Conservation (phyloP, 2,329 filamentous ascomycete species). For the Paecilomyces dactylethromorphus region DNA sequence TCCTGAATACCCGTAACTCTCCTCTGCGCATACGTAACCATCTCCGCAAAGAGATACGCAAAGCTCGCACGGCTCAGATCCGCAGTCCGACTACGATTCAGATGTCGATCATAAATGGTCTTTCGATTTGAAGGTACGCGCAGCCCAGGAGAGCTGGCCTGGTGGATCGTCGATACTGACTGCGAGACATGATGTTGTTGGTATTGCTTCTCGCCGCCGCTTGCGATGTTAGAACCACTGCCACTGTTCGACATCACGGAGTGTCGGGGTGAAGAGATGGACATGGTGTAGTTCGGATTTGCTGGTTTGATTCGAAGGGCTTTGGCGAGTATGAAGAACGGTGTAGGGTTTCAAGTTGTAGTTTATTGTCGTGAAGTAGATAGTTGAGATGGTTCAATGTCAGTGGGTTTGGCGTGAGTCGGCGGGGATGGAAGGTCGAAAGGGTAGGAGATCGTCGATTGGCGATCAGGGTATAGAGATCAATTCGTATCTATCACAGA, state of each 20-base stretch:
- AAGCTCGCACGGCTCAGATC: conserved; percentile 92
- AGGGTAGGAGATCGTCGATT: neutral
- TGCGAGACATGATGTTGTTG: conserved; percentile 16
- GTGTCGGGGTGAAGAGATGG: conserved; percentile 21
- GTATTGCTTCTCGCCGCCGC: conserved; percentile 13
- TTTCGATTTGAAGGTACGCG: conserved; percentile 90
- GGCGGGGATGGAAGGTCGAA: neutral
- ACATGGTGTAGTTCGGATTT: conserved; percentile 14
- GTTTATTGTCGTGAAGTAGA: neutral
- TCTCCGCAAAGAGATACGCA: conserved; percentile 91
- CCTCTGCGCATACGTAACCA: conserved; percentile 90
- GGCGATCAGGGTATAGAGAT: neutral
- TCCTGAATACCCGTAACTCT: conserved; percentile 89
- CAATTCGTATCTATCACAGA: neutral
- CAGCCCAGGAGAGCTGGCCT: conserved; percentile 48
- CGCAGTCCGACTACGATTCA: conserved; percentile 80
- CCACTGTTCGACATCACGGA: conserved; percentile 26
- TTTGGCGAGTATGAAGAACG: neutral
- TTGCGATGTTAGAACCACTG: conserved; percentile 13
- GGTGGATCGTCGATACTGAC: conserved; percentile 45
- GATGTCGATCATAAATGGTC: conserved; percentile 93
- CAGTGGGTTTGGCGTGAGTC: neutral
- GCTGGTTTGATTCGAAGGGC: neutral
- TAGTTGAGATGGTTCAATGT: neutral
- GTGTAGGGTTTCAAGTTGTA: neutral